These are phyloP conservation scores for Clarireedia monteithiana DNA, from an alignment of 2,329 filamentous ascomycete genomes.

Conservation along the genomic window DNA sequence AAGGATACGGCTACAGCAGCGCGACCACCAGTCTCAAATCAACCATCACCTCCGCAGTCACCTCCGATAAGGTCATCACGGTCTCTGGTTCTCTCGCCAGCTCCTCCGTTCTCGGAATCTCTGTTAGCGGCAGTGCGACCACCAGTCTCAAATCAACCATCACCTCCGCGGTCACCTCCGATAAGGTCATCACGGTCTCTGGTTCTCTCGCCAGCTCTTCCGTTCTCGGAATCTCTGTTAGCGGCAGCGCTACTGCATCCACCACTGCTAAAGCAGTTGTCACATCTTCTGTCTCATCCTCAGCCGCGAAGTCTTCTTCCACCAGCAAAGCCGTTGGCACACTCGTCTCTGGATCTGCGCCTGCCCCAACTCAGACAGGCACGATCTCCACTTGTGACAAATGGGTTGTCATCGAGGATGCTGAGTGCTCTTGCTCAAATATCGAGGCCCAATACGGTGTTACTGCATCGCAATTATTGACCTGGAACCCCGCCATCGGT, in stretches of 20 bases:
- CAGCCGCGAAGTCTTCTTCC: not conserved
- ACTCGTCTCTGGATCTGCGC: not conserved
- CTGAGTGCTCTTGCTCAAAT: not conserved
- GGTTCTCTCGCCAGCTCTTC: not conserved
- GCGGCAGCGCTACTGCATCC: not conserved
- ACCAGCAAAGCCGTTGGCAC: not conserved
- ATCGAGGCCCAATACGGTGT: slow-evolving; percentile 18
- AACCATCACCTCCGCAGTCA: not conserved
- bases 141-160: not conserved
- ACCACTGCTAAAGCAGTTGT: not conserved
- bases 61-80: not conserved
- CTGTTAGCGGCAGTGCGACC: not conserved
- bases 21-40: not conserved
- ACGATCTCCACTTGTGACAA: slow-evolving; percentile 24
- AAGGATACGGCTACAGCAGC: not conserved
- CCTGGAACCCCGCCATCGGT: slow-evolving; percentile 29
- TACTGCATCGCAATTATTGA: slow-evolving; percentile 18
- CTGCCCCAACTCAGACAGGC: slow-evolving; percentile 21
- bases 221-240: not conserved
- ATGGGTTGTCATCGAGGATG: slow-evolving; percentile 14
- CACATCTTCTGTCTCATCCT: not conserved
- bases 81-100: not conserved
- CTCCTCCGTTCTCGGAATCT: not conserved
- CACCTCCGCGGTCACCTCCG: not conserved
- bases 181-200: not conserved